A percentile compares a stretch with the other conserved stretches of the same genome.
These are phyloP conservation scores for Eutrema salsugineum DNA, from an alignment of 441 rosid species.

Conservation along the genomic window DNA sequence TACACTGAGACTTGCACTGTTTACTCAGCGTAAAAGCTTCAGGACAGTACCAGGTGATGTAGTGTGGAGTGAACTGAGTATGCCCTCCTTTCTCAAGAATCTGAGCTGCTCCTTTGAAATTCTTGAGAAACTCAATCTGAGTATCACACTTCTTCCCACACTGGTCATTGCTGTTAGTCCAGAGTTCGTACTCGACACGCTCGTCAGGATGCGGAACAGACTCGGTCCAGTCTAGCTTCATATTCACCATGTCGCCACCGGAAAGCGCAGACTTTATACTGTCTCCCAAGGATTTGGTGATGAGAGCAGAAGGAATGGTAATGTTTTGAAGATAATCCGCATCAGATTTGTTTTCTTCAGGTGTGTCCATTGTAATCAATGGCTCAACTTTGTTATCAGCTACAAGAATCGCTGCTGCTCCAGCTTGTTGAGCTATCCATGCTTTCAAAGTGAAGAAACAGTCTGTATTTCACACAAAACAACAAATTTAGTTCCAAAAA, in stretches of 20 bases:
- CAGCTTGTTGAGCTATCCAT: slow-evolving; percentile 61
- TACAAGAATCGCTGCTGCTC: slow-evolving; percentile 59
- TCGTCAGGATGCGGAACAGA: slow-evolving; percentile 57
- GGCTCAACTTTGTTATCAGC: slow-evolving; percentile 46
- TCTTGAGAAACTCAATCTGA: slow-evolving; percentile 52
- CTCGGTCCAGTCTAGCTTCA: slow-evolving; percentile 57
- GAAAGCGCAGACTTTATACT: slow-evolving; percentile 39
- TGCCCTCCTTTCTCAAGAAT: slow-evolving; percentile 54
- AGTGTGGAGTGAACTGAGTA: slow-evolving; percentile 53
- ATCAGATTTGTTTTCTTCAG: slow-evolving; percentile 44
- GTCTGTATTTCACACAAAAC: slow-evolving; percentile 25
- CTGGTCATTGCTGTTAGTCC: slow-evolving; percentile 54
- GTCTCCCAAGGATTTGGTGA: slow-evolving; percentile 43
- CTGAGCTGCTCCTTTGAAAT: slow-evolving; percentile 53
- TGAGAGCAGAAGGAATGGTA: slow-evolving; percentile 54
- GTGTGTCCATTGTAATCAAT: slow-evolving; percentile 52
- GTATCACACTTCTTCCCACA: slow-evolving; percentile 55
- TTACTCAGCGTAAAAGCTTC: slow-evolving; percentile 48
- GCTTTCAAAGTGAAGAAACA: slow-evolving; percentile 56
- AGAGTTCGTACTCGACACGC: slow-evolving; percentile 53
- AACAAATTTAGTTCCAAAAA: background rate
- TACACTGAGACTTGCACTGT: slow-evolving; percentile 60
- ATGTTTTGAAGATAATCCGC: slow-evolving; percentile 52
- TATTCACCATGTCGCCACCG: slow-evolving; percentile 45
- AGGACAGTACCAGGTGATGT: slow-evolving; percentile 57